Evolutionary conservation across 1,139 yeast genomes (phyloP).

Genomic region (Magnusiomyces suaveolens): DNA sequence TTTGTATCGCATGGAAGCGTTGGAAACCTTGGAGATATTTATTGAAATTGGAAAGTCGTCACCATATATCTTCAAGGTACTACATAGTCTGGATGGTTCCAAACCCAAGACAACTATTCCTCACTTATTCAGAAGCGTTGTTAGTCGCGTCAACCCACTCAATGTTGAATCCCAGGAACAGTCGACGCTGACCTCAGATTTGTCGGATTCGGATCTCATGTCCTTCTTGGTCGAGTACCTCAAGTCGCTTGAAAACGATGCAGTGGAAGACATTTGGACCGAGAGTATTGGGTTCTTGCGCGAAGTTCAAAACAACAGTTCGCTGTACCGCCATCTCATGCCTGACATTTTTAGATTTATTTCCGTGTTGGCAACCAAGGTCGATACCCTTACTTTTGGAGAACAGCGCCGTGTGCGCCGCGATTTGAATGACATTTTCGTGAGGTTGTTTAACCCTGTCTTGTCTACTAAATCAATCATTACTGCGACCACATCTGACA

Average conservation of each 20-base stretch:
- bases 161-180: constrained; percentile 27
- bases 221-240: constrained; percentile 51
- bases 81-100: constrained; percentile 78
- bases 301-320: constrained; percentile 43
- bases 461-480: constrained; percentile 27
- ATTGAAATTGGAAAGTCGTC: constrained; percentile 32
- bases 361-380: constrained; percentile 45
- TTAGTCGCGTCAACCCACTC: constrained; percentile 36
- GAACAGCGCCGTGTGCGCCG: constrained; percentile 51
- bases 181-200: constrained; percentile 39
- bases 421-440: constrained; percentile 58
- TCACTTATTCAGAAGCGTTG: constrained; percentile 48
- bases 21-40: constrained; percentile 62
- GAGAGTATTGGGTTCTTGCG: constrained; percentile 49
- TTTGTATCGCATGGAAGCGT: constrained; percentile 60
- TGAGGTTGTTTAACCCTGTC: constrained; percentile 43
- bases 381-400: constrained; percentile 50
- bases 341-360: constrained; percentile 46
- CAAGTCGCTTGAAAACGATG: constrained; percentile 59
- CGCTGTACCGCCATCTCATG: constrained; percentile 42
- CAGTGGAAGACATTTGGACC: constrained; percentile 65
- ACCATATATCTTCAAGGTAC: constrained; percentile 40
- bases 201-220: constrained; percentile 39
- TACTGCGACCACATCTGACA: constrained; percentile 12
- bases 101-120: constrained; percentile 71